phyloP scores from a whole-genome alignment of 2,329 filamentous ascomycete genomes.

The Furcasterigmium furcatum region DNA sequence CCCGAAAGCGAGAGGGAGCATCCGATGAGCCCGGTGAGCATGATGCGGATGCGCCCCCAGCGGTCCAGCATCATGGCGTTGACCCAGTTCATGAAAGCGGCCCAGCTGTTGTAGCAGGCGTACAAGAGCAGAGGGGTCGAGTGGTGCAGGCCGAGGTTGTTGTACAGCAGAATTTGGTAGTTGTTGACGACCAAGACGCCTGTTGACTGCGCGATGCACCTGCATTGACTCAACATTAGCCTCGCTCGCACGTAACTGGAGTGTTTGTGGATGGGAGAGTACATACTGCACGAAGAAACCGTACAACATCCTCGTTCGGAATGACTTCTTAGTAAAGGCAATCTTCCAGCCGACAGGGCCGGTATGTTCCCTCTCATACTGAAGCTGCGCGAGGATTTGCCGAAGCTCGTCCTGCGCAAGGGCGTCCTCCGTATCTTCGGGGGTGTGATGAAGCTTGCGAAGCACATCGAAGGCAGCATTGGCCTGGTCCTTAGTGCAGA shows the following conservation, averaged over 20 bases:
- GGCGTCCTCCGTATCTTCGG: conserved; percentile 16
- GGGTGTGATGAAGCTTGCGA: conserved; percentile 15
- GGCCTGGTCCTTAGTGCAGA: not conserved
- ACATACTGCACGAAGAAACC: conserved; percentile 8
- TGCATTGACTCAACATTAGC: no score
- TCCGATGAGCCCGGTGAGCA: not conserved
- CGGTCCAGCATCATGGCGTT: conserved; percentile 2
- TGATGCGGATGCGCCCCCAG: conserved; percentile 1
- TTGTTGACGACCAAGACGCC: conserved; percentile 4
- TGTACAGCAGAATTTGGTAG: conserved; percentile 4
- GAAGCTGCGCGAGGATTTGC: conserved; percentile 1
- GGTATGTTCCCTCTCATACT: conserved; percentile 21
- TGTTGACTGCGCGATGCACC: conserved; percentile 1
- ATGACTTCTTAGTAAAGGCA: conserved; percentile 17
- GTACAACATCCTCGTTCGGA: conserved; percentile 6
- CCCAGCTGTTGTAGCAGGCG: conserved; percentile 7
- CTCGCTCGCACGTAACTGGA: no score
- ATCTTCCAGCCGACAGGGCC: not conserved
- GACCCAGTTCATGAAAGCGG: conserved; percentile 6
- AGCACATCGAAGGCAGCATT: conserved; percentile 15
- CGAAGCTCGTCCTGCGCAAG: conserved; percentile 12
- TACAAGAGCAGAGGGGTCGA: conserved; percentile 6
- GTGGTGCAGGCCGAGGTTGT: conserved; percentile 1
- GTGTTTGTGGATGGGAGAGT: no score
- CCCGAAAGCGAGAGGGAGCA: not conserved